Conservation (phyloP, 129 eudicot genomes). For the Lactuca saligna region DNA sequence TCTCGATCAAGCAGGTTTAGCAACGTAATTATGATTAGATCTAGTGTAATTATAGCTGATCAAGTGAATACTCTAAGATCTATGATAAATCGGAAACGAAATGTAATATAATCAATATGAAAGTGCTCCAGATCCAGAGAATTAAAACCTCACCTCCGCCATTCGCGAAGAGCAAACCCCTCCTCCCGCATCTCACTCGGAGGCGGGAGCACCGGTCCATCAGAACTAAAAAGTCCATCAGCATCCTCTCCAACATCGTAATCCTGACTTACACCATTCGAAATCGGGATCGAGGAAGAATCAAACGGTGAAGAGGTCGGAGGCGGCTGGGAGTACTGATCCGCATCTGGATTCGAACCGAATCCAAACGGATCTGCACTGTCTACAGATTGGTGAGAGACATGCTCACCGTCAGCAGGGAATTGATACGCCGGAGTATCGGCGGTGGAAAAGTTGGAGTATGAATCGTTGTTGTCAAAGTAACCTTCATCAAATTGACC, state of each 20-base stretch:
- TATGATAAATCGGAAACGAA: neutral
- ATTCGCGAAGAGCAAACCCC: slow-evolving; percentile 91
- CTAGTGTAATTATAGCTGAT: slow-evolving; percentile 8
- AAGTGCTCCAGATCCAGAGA: slow-evolving; percentile 20
- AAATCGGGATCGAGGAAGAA: slow-evolving; percentile 52
- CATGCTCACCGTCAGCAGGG: slow-evolving; percentile 38
- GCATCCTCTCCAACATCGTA: slow-evolving; percentile 52
- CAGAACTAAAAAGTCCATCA: slow-evolving; percentile 72
- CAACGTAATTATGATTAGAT: slow-evolving; percentile 13
- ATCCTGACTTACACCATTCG: slow-evolving; percentile 67
- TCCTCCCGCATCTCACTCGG: slow-evolving; percentile 81
- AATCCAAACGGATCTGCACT: slow-evolving; percentile 76
- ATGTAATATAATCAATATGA: neutral
- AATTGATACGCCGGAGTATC: slow-evolving; percentile 40
- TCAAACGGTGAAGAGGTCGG: slow-evolving; percentile 44
- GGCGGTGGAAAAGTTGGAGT: slow-evolving; percentile 47
- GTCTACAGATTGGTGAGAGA: slow-evolving; percentile 39
- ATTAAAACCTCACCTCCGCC: slow-evolving; percentile 67
- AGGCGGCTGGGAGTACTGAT: slow-evolving; percentile 35
- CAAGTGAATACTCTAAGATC: slow-evolving; percentile 1
- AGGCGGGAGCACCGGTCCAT: slow-evolving; percentile 93
- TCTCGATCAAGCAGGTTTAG: slow-evolving; percentile 8
- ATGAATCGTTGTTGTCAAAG: slow-evolving; percentile 40
- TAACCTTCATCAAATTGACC: slow-evolving; percentile 56
- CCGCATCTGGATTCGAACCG: slow-evolving; percentile 29